phyloP scores from a whole-genome alignment of 1,284 basidiomycete species.

The Tilletia caries region DNA sequence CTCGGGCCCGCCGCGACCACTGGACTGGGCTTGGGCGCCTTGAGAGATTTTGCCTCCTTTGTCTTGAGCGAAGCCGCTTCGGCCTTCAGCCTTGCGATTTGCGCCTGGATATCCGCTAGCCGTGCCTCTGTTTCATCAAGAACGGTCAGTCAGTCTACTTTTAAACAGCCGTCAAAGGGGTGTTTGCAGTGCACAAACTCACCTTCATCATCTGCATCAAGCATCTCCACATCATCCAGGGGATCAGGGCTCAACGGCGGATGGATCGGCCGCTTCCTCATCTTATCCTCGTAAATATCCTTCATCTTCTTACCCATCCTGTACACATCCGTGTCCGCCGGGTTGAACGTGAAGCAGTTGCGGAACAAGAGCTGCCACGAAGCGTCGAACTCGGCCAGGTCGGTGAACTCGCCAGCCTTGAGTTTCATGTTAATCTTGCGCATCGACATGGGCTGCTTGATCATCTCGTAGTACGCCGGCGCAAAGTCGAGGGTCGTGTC shows the following conservation, averaged over 20 bases:
- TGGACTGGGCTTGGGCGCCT: constrained; percentile 27
- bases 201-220: constrained; percentile 53
- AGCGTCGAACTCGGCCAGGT: constrained; percentile 73
- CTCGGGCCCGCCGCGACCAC: constrained; percentile 21
- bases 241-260: constrained; percentile 40
- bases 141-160: no score
- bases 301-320: constrained; percentile 62
- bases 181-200: no score
- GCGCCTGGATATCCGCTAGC: constrained; percentile 31
- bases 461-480: constrained; percentile 78
- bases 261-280: constrained; percentile 68
- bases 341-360: constrained; percentile 92
- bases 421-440: constrained; percentile 64
- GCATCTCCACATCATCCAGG: constrained; percentile 54
- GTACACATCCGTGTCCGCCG: constrained; percentile 78
- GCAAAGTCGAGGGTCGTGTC: constrained; percentile 73
- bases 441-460: constrained; percentile 89
- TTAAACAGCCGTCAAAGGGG: no score
- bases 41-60: constrained; percentile 13
- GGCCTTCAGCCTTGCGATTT: constrained; percentile 40
- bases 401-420: constrained; percentile 70
- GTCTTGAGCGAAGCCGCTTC: constrained; percentile 43
- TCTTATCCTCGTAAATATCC: constrained; percentile 84
- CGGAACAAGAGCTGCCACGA: constrained; percentile 91
- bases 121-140: not conserved